These are phyloP conservation scores for Talaromyces thailandensis DNA, from an alignment of 495 filamentous ascomycete species.

Conservation along the genomic window DNA sequence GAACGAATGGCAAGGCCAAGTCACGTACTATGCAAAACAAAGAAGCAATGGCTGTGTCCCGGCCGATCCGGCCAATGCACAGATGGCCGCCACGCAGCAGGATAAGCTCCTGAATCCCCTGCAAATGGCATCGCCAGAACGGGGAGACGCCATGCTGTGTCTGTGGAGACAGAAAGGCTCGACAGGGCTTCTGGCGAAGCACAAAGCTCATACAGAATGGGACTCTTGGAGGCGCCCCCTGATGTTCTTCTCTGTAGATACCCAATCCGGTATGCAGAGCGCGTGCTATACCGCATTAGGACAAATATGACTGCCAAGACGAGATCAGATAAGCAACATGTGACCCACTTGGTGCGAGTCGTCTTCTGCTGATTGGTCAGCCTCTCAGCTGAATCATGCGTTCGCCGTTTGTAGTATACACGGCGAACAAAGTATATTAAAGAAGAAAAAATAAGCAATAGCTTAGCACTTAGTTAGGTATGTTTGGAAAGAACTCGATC, in stretches of 20 bases:
- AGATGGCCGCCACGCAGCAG: constrained; percentile 18
- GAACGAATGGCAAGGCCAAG: not conserved
- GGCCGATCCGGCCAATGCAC: not conserved
- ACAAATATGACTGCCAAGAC: not conserved
- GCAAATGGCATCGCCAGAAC: constrained; percentile 22
- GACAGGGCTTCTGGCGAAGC: not conserved
- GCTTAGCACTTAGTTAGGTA: not conserved
- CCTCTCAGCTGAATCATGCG: not conserved
- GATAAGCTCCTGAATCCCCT: constrained; percentile 18
- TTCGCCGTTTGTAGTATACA: no score
- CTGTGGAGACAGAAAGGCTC: constrained; percentile 7
- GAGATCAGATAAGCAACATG: not conserved
- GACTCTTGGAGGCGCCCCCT: not conserved
- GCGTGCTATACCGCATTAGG: not conserved
- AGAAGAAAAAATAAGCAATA: no score
- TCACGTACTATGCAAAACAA: constrained; percentile 16
- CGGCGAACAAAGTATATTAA: no score
- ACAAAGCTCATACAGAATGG: not conserved
- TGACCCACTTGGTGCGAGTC: not conserved
- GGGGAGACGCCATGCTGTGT: constrained; percentile 18
- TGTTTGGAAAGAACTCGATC: not conserved
- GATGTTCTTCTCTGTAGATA: not conserved
- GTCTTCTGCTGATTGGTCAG: not conserved
- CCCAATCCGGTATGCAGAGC: no score
- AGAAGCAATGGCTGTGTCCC: constrained; percentile 14